Evolutionary conservation across 2,329 filamentous ascomycete species (phyloP).

Genomic region (Colletotrichum cordylinicola): DNA sequence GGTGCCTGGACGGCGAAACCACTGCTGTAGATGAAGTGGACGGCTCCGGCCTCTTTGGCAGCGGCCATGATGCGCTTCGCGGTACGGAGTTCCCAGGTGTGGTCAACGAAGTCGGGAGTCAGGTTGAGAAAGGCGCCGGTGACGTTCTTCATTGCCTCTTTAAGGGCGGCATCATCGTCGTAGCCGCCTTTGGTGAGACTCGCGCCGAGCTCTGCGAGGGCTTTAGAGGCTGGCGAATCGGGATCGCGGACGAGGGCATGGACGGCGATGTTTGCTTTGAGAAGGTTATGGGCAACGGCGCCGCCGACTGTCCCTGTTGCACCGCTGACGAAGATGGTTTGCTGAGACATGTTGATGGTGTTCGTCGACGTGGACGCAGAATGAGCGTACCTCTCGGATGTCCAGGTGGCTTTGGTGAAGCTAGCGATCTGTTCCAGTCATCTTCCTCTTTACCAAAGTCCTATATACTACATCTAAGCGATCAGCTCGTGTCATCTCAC

Average conservation of each 20-base stretch:
- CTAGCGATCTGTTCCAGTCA: neutral
- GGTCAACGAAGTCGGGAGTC: slow-evolving; percentile 35
- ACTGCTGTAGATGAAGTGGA: slow-evolving; percentile 42
- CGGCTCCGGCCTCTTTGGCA: slow-evolving; percentile 41
- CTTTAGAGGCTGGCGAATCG: slow-evolving; percentile 31
- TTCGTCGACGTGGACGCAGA: neutral
- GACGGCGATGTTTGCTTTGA: slow-evolving; percentile 30
- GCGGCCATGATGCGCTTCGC: slow-evolving; percentile 37
- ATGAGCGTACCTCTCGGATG: neutral
- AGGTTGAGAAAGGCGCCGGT: slow-evolving; percentile 39
- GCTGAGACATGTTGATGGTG: neutral
- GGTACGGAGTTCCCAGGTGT: slow-evolving; percentile 31
- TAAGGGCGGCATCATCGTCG: slow-evolving; percentile 35
- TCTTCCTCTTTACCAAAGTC: neutral
- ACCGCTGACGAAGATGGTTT: slow-evolving; percentile 38
- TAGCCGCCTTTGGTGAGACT: slow-evolving; percentile 37
- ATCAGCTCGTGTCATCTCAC: too few species aligned
- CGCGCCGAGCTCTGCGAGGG: slow-evolving; percentile 36
- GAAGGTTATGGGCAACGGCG: slow-evolving; percentile 39
- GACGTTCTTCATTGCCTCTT: slow-evolving; percentile 32
- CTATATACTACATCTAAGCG: neutral
- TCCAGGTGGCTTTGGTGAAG: neutral
- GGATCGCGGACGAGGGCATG: slow-evolving; percentile 36
- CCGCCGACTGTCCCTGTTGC: slow-evolving; percentile 47
- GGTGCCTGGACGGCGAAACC: slow-evolving; percentile 34